Conservation (phyloP, 179 eudicot species). For the Silene noctiflora region DNA sequence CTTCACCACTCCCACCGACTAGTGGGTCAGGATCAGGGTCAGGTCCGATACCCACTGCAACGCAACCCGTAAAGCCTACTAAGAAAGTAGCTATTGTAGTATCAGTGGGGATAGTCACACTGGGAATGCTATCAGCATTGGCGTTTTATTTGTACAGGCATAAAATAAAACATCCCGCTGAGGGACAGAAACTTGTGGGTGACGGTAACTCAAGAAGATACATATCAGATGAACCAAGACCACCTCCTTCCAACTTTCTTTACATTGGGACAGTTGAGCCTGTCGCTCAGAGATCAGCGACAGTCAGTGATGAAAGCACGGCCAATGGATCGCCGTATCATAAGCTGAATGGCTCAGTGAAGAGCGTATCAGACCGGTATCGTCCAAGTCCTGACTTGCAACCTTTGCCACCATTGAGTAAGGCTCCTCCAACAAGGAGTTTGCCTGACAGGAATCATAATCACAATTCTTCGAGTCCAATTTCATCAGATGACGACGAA, state of each 20-base stretch:
- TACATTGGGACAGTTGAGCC: slow-evolving; percentile 76
- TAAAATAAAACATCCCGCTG: slow-evolving; percentile 37
- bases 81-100: slow-evolving; percentile 66
- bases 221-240: slow-evolving; percentile 40
- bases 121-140: slow-evolving; percentile 67
- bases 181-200: slow-evolving; percentile 53
- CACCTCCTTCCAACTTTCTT: slow-evolving; percentile 55
- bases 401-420: slow-evolving; percentile 78
- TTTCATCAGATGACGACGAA: slow-evolving; percentile 75
- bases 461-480: slow-evolving; percentile 33
- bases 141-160: slow-evolving; percentile 62
- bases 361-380: slow-evolving; percentile 53
- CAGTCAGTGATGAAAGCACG: slow-evolving; percentile 31
- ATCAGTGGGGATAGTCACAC: slow-evolving; percentile 58
- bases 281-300: slow-evolving; percentile 37
- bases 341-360: slow-evolving; percentile 41
- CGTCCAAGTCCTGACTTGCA: slow-evolving; percentile 95
- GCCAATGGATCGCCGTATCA: slow-evolving; percentile 74
- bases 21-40: slow-evolving; percentile 22
- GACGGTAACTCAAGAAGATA: slow-evolving; percentile 35
- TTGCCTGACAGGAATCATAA: slow-evolving; percentile 25
- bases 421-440: slow-evolving; percentile 30
- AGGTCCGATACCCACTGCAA: slow-evolving; percentile 40
- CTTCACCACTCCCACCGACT: slow-evolving; percentile 28
- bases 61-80: slow-evolving; percentile 50